These are phyloP conservation scores for Kockovaella imperatae DNA, from an alignment of 768 basidiomycete species.

Conservation along the genomic window DNA sequence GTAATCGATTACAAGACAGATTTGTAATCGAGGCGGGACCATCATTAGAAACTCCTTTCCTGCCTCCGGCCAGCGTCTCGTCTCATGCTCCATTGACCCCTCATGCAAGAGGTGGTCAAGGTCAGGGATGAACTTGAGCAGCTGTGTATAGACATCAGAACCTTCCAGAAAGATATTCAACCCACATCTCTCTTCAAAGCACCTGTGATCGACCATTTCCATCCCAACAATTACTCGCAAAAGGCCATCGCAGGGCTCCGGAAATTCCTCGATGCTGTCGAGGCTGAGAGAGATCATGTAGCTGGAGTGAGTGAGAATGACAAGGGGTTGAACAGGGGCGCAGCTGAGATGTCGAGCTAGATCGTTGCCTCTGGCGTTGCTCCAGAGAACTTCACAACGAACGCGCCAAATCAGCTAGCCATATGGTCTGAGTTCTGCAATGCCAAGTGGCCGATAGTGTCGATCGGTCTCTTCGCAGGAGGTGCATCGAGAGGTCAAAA, in stretches of 20 bases:
- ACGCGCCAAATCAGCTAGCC: constrained; percentile 69
- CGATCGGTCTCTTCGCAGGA: constrained; percentile 47
- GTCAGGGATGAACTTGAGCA: not conserved
- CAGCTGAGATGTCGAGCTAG: constrained; percentile 2
- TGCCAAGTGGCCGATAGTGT: constrained; percentile 55
- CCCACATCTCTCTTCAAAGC: constrained; percentile 20
- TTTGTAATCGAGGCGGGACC: too few relatives aligned
- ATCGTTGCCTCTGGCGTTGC: constrained; percentile 11
- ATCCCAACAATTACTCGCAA: constrained; percentile 29
- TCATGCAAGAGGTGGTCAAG: not conserved
- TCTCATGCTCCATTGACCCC: too few relatives aligned
- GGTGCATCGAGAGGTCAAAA: constrained; percentile 28
- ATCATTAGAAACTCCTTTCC: too few relatives aligned
- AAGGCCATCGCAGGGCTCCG: constrained; percentile 25
- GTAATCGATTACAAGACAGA: too few relatives aligned
- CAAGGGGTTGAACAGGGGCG: not conserved
- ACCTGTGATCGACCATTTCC: constrained; percentile 37
- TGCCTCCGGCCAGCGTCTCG: too few relatives aligned
- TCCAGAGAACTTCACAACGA: constrained; percentile 49
- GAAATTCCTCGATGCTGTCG: constrained; percentile 23
- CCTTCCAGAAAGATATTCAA: constrained; percentile 2
- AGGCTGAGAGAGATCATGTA: constrained; percentile 26
- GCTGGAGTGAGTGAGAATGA: constrained; percentile 10
- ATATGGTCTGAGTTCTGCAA: constrained; percentile 72
- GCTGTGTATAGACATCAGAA: constrained; percentile 9